Base-by-base conservation (phyloP, 192 early-diverging fungal species). In the Rhizophagus clarus region DNA sequence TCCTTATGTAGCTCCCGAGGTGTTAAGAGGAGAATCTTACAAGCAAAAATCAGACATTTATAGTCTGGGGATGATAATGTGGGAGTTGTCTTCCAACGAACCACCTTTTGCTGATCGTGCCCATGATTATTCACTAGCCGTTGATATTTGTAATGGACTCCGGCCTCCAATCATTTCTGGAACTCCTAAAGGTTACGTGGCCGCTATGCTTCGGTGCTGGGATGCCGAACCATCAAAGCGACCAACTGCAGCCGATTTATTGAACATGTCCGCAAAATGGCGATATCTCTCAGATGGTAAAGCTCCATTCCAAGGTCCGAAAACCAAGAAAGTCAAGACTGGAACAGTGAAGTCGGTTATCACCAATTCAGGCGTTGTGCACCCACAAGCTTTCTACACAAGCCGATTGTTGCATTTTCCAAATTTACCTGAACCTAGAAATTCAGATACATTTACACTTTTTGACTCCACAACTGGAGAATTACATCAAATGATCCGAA, bases 21-120 rank as follows among this genome's bases (percentile, higher is more conserved):
- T 77, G 12, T 66, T 77, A 42, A 24, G 75, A 28, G 75, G 75
- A 37, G n/a, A 26, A 4, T 9, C 56, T 12, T 77, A 77, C 49
- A 45, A 34, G 10, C n/a, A 34, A 51, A 22, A 28, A n/a, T 32
- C 75, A 31, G 85, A 87, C 60, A 80, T 87, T 24, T 87, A 87
- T 76, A 85, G 84, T 83, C 68, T 87, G 0, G 86, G 86, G 1
- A 81, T 87, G 62, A 83, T 87, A 20, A 83, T 87, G 80, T 87
- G 86, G 86, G 84, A 87, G 40, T 80, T 87, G 26, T 85, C 86
- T 2, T 85, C 84, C 0, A 84, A 84, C 17, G 77, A 82, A 24
- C 81, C 84, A 60, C 86, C 86, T 0, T 86, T 83, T 37, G 76
- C 68, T n/a, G 74, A 81, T 14, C 81, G 85, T 31, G 73, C 83